Evolutionary conservation across 2,329 filamentous ascomycete species (phyloP).

Genomic region (Sclerotiophoma versabilis): DNA sequence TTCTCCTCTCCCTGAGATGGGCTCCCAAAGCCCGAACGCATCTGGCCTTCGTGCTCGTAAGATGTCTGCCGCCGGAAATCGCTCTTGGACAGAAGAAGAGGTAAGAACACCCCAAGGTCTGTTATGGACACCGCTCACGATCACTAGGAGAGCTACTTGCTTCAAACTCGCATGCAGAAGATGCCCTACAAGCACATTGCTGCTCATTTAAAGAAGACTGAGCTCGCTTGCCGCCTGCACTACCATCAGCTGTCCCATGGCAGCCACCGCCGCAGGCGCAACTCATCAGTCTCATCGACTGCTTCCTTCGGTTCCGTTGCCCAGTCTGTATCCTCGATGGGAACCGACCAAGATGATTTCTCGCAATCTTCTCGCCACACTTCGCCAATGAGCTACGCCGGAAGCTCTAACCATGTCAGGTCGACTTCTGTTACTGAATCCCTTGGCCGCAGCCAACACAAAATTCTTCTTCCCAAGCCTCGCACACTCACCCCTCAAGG

Average conservation of each 20-base stretch:
- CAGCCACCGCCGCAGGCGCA: slow-evolving; percentile 79
- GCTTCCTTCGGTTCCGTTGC: slow-evolving; percentile 51
- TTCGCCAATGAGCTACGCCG: slow-evolving; percentile 54
- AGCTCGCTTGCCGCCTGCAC: slow-evolving; percentile 85
- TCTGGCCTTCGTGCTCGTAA: slow-evolving; percentile 71
- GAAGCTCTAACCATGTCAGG: slow-evolving; percentile 48
- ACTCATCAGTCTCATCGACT: slow-evolving; percentile 70
- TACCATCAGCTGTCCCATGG: slow-evolving; percentile 87
- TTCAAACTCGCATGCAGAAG: slow-evolving; percentile 84
- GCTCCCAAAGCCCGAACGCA: slow-evolving; percentile 35
- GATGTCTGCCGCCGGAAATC: slow-evolving; percentile 74
- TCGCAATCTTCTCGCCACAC: slow-evolving; percentile 48
- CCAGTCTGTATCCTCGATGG: slow-evolving; percentile 49
- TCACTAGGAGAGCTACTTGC: slow-evolving; percentile 78
- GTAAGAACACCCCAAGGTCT: slow-evolving; percentile 54
- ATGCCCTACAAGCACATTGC: slow-evolving; percentile 93
- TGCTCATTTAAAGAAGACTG: slow-evolving; percentile 83
- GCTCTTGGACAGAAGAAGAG: slow-evolving; percentile 88
- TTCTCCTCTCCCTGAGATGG: slow-evolving; percentile 49
- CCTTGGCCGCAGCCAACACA: slow-evolving; percentile 61
- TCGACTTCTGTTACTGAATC: slow-evolving; percentile 53
- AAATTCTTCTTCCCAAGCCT: slow-evolving; percentile 69
- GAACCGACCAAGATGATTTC: slow-evolving; percentile 46
- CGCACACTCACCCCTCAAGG: slow-evolving; percentile 51
- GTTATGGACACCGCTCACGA: slow-evolving; percentile 24